Evolutionary conservation across 768 basidiomycete species (phyloP).

Genomic region (Leccinellum albellum): DNA sequence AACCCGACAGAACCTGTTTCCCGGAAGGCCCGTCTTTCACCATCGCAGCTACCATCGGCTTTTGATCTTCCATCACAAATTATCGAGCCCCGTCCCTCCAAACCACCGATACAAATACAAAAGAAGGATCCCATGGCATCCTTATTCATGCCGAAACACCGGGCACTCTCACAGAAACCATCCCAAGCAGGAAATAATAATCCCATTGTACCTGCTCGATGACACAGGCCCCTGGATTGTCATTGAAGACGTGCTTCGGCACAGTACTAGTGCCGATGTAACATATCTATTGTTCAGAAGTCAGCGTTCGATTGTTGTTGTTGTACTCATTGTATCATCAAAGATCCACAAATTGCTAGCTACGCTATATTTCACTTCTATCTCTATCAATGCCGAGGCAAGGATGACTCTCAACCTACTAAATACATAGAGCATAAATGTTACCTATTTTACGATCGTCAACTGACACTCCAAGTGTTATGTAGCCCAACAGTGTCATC

Average conservation of each 20-base stretch:
- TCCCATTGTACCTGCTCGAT: conserved; percentile 22
- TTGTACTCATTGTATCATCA: conserved; percentile 12
- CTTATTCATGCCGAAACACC: conserved; percentile 74
- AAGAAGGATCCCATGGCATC: conserved; percentile 64
- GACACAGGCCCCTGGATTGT: neutral
- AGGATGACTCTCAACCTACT: neutral
- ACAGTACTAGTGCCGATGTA: neutral
- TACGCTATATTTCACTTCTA: neutral
- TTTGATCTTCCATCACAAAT: conserved; percentile 15
- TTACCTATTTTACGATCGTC: conserved; percentile 8
- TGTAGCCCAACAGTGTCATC: conserved; percentile 80
- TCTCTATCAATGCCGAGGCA: conserved; percentile 3
- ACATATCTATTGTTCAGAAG: conserved; percentile 6
- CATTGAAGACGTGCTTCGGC: neutral
- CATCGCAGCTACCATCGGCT: conserved; percentile 11
- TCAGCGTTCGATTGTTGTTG: neutral
- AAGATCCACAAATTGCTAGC: conserved; percentile 10
- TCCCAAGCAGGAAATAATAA: conserved; percentile 26
- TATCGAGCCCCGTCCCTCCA: conserved; percentile 33
- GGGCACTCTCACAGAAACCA: conserved; percentile 54
- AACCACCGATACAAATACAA: conserved; percentile 34
- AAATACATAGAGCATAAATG: conserved; percentile 4
- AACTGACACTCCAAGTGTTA: conserved; percentile 57
- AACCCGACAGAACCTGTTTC: conserved; percentile 7
- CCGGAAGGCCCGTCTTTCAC: conserved; percentile 30